phyloP scores from a whole-genome alignment of 208 protist genomes.

The Leishmania tropica region DNA sequence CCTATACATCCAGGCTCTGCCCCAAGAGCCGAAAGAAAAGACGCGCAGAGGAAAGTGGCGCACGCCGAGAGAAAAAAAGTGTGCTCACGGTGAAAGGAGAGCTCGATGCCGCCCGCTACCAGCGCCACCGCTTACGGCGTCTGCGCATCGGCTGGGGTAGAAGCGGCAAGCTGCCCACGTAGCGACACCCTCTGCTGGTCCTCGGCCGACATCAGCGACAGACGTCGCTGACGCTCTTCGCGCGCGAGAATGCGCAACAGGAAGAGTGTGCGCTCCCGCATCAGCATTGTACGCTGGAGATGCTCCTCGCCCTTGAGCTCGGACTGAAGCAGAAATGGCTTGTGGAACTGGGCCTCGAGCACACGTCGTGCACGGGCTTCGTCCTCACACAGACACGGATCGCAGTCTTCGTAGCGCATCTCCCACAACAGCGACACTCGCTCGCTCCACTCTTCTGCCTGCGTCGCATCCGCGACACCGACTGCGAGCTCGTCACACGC shows the following conservation, averaged over 20 bases:
- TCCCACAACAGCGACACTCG: slow-evolving; percentile 57
- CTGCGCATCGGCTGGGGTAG: not conserved
- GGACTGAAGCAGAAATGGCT: slow-evolving; percentile 20
- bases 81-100: no score
- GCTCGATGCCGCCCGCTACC: not conserved
- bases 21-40: not conserved
- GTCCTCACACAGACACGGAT: slow-evolving; percentile 28
- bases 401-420: slow-evolving; percentile 51
- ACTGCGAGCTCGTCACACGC: slow-evolving; percentile 8
- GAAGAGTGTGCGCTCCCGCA: slow-evolving; percentile 23
- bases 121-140: not conserved
- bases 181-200: not conserved
- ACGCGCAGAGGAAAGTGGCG: not conserved
- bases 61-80: not conserved
- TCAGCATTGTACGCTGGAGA: slow-evolving; percentile 23
- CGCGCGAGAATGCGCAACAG: slow-evolving; percentile 24
- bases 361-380: slow-evolving; percentile 21
- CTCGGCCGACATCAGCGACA: not conserved
- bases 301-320: slow-evolving; percentile 26
- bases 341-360: slow-evolving; percentile 12
- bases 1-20: not conserved
- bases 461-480: slow-evolving; percentile 16
- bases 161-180: not conserved
- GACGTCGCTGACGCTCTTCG: slow-evolving; percentile 12
- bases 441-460: slow-evolving; percentile 47